These are phyloP conservation scores for Solidago caesia DNA, from an alignment of 129 eudicot genomes.

Conservation along the genomic window DNA sequence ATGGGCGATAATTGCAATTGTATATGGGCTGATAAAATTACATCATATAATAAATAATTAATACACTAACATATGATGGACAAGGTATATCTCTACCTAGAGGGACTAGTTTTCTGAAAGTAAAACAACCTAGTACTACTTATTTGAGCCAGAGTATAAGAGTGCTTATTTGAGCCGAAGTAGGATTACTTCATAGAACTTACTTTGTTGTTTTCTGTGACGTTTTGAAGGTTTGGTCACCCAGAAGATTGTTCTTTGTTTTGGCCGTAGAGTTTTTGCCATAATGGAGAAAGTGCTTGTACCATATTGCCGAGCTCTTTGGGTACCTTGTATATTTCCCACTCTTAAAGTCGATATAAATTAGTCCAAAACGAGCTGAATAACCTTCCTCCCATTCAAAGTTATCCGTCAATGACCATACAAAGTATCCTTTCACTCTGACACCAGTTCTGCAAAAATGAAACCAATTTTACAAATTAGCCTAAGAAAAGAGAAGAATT, in stretches of 20 bases:
- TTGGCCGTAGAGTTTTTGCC: not conserved
- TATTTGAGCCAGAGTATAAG: not conserved
- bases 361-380: conserved; percentile 38
- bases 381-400: conserved; percentile 42
- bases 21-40: not conserved
- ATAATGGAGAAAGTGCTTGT: conserved; percentile 14
- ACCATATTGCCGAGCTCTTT: conserved; percentile 34
- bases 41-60: not conserved
- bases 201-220: conserved; percentile 13
- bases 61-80: not conserved
- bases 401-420: conserved; percentile 46
- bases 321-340: conserved; percentile 36
- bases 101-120: not conserved
- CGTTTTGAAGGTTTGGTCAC: not conserved
- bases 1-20: too few species aligned
- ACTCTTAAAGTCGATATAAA: conserved; percentile 34
- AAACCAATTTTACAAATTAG: not conserved
- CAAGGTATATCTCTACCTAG: not conserved
- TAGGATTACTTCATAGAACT: not conserved
- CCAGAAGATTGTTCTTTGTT: conserved; percentile 8
- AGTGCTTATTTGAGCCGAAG: not conserved
- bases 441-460: conserved; percentile 28
- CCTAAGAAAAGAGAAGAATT: not conserved
- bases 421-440: conserved; percentile 34
- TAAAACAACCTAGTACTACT: not conserved